Evolutionary conservation across 208 protist genomes (phyloP), one percentile per base, ranked within the genome.

Genomic region (Acanthamoeba culbertsoni): DNA sequence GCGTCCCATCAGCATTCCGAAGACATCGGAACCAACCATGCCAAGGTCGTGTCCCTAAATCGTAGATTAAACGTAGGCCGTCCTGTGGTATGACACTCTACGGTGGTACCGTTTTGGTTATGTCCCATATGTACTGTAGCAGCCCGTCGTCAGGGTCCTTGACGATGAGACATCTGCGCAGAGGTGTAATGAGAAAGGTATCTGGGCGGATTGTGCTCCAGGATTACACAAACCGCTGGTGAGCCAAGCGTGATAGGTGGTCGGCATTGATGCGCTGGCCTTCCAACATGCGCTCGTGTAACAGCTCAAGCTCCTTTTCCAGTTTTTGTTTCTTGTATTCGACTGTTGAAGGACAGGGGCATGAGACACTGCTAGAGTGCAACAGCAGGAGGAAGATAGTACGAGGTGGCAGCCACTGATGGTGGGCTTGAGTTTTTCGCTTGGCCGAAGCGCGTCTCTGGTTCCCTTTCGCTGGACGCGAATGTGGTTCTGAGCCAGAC

Each of bases 81-180:
- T 0, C 55, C 6, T 28, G 55, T 3, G 4, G 59, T 62, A 31
- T 31, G 59, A 31, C 35, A 1, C 8, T 62, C 20, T n/a, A n/a
- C n/a, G n/a, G n/a, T n/a, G n/a, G 71, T 82, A 82, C 71, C 71
- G 53, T 43, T 82, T 82, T 82, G 45, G 71, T 43, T 26, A 82
- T 18, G n/a, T 82, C 71, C 71, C 71, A 82, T 14, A 82, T 82
- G 71, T 82, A 82, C 71, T 82, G 71, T 43, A 82, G 71, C n/a
- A 82, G 7, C 0, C 71, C 71, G 28, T 82, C 71, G 8, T 82
- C 45, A 26, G 71, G 71, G 23, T 82, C 45, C 23, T 53, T 46
- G 42, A 82, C 71, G 31, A 53, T 5, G 0, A 82, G 71, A 18
- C 71, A 82, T 31, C 68, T 77, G 68, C 23, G 20, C 16, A 7